Evolutionary conservation across 169 alveolate species (phyloP).

Genomic region (Cryptosporidium meleagridis): DNA sequence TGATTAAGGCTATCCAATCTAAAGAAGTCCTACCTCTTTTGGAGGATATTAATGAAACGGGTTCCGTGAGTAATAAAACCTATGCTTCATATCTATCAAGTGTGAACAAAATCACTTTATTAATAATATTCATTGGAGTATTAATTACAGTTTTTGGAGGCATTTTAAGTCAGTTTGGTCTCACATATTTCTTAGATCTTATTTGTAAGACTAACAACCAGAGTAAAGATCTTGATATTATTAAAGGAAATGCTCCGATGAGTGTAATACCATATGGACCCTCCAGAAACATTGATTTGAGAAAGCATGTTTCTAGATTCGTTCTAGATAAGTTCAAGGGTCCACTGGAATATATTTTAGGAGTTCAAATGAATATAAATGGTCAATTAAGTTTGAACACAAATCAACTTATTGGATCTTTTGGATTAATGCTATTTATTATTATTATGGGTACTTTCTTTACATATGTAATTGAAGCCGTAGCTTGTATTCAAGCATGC

Average conservation of each 20-base stretch:
- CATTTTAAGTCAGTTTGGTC: constrained; percentile 40
- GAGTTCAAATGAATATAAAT: not conserved
- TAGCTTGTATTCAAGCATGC: constrained; percentile 68
- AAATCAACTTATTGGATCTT: constrained; percentile 14
- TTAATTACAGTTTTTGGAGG: constrained; percentile 43
- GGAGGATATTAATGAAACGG: constrained; percentile 47
- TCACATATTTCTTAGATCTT: constrained; percentile 36
- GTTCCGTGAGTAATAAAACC: constrained; percentile 55
- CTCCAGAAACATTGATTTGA: constrained; percentile 50
- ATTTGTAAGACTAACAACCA: constrained; percentile 22
- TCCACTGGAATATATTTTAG: constrained; percentile 24
- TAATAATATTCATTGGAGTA: constrained; percentile 25
- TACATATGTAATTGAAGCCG: constrained; percentile 29
- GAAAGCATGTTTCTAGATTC: constrained; percentile 56
- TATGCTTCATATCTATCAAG: constrained; percentile 32
- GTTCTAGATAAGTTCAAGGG: constrained; percentile 16
- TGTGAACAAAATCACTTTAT: constrained; percentile 12
- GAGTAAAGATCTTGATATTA: not conserved
- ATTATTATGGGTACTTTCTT: constrained; percentile 32
- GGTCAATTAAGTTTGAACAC: not conserved
- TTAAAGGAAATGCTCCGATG: constrained; percentile 56
- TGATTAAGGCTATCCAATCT: constrained; percentile 21
- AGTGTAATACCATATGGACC: constrained; percentile 58
- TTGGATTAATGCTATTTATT: constrained; percentile 29
- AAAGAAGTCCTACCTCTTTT: constrained; percentile 44